Evolutionary conservation across 768 basidiomycete species (phyloP).

Genomic region (Suillus occidentalis): DNA sequence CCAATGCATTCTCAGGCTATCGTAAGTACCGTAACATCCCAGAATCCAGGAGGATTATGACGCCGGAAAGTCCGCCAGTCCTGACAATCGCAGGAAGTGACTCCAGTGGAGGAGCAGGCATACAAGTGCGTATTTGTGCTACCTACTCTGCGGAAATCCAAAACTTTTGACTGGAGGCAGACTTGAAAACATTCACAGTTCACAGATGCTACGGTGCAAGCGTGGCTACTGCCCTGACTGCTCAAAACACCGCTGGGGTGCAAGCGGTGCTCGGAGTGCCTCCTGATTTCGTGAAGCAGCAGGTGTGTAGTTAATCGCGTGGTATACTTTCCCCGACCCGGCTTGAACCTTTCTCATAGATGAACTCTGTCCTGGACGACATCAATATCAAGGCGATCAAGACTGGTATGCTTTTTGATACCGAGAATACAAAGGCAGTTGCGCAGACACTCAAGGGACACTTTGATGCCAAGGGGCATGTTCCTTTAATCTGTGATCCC

Average conservation of each 20-base stretch:
- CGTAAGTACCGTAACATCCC: too few relatives aligned
- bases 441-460: slow-evolving; percentile 47
- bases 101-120: slow-evolving; percentile 84
- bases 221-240: slow-evolving; percentile 82
- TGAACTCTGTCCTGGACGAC: slow-evolving; percentile 70
- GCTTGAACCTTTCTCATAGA: slow-evolving; percentile 39
- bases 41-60: background rate
- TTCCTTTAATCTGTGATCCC: slow-evolving; percentile 80
- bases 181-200: slow-evolving; percentile 82
- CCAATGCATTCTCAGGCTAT: too few relatives aligned
- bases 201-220: slow-evolving; percentile 78
- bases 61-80: slow-evolving; percentile 33
- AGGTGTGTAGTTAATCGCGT: slow-evolving; percentile 45
- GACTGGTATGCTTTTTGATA: slow-evolving; percentile 84
- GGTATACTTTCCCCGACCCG: background rate
- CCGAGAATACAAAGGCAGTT: slow-evolving; percentile 51
- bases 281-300: slow-evolving; percentile 69
- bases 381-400: slow-evolving; percentile 74
- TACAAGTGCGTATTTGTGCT: slow-evolving; percentile 56
- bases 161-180: slow-evolving; percentile 52
- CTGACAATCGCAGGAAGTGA: slow-evolving; percentile 83
- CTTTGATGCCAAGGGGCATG: slow-evolving; percentile 33
- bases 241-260: slow-evolving; percentile 88
- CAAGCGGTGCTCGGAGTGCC: slow-evolving; percentile 69
- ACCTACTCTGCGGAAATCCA: background rate